Evolutionary conservation across 169 alveolate species (phyloP).

Genomic region (Toxoplasma gondii): DNA sequence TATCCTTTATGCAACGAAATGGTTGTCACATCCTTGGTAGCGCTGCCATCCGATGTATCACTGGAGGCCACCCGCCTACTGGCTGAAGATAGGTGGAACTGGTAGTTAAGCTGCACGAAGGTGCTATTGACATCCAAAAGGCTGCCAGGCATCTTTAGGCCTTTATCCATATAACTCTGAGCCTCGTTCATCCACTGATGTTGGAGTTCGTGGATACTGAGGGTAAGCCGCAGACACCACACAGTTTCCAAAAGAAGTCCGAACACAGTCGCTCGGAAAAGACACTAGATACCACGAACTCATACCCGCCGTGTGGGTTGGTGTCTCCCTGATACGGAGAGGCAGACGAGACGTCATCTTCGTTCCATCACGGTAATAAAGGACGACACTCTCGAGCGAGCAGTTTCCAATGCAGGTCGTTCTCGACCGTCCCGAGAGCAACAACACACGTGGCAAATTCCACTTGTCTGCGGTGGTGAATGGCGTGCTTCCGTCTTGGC

Average conservation of each 20-base stretch:
- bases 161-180: background rate
- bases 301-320: too few relatives aligned
- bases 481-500: too few relatives aligned
- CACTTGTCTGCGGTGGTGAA: too few relatives aligned
- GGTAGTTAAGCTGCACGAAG: background rate
- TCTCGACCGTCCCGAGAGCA: too few relatives aligned
- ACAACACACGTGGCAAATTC: too few relatives aligned
- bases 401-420: too few relatives aligned
- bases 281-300: too few relatives aligned
- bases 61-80: background rate
- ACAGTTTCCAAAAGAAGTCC: background rate
- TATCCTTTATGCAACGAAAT: background rate
- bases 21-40: slow-evolving; percentile 15
- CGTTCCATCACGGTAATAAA: background rate
- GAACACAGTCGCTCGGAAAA: too few relatives aligned
- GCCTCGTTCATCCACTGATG: slow-evolving; percentile 20
- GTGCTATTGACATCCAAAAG: background rate
- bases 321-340: too few relatives aligned
- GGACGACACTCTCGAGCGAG: background rate
- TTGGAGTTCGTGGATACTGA: background rate
- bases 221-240: background rate
- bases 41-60: background rate
- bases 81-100: background rate
- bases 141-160: background rate
- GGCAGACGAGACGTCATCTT: too few relatives aligned